Evolutionary conservation across 805 yeast species (phyloP).

Genomic region (Sporopachydermia lactativora): DNA sequence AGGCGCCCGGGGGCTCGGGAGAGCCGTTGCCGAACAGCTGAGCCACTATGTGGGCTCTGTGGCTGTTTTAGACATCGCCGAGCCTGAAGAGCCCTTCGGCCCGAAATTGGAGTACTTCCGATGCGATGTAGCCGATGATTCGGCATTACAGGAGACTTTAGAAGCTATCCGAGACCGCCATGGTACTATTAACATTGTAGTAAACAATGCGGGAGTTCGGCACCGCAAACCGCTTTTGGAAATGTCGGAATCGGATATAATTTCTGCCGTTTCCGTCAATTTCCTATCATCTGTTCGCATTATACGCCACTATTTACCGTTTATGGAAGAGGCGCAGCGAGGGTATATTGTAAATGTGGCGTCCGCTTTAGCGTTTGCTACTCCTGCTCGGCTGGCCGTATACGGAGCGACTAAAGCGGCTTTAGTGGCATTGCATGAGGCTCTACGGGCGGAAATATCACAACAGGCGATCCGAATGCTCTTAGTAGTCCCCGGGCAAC

Average conservation of each 20-base stretch:
- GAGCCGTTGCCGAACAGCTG: conserved; percentile 38
- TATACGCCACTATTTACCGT: conserved; percentile 57
- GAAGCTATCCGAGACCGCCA: conserved; percentile 27
- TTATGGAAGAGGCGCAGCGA: conserved; percentile 42
- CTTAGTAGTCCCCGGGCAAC: conserved; percentile 78
- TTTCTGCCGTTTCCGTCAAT: conserved; percentile 50
- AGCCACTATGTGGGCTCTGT: conserved; percentile 31
- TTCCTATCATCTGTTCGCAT: conserved; percentile 57
- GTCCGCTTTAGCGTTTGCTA: conserved; percentile 70
- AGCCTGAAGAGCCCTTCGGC: conserved; percentile 24
- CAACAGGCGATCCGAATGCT: conserved; percentile 52
- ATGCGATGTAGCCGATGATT: conserved; percentile 56
- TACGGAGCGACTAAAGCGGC: conserved; percentile 92
- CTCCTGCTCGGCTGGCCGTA: conserved; percentile 70
- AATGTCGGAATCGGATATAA: conserved; percentile 42
- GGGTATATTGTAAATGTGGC: conserved; percentile 77
- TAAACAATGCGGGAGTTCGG: conserved; percentile 80
- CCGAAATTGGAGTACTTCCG: conserved; percentile 33
- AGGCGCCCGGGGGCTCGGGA: conserved; percentile 71
- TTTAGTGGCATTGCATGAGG: conserved; percentile 69
- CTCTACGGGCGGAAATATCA: conserved; percentile 57
- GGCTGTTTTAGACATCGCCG: conserved; percentile 47
- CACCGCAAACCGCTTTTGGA: conserved; percentile 43
- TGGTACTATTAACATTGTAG: conserved; percentile 52
- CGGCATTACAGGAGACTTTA: conserved; percentile 28